Percentiles rank a stretch among this genome's conserved stretches.
These are phyloP conservation scores for Calocera viscosa DNA, from an alignment of 768 basidiomycete species.

Conservation along the genomic window DNA sequence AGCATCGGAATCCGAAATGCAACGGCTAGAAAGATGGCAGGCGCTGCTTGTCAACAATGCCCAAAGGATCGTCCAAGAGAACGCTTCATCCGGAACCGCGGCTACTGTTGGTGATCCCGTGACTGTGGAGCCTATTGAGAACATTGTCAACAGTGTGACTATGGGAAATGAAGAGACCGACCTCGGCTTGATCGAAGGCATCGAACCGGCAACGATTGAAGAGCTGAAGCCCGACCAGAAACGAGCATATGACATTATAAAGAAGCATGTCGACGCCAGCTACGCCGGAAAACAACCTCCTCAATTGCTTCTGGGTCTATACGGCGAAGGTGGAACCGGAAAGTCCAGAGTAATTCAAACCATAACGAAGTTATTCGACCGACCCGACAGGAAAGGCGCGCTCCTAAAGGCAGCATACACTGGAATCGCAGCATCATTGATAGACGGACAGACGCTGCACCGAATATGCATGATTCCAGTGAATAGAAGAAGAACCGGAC, in stretches of 20 bases:
- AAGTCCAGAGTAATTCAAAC: conserved; percentile 34
- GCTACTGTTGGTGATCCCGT: no score
- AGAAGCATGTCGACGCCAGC: conserved; percentile 21
- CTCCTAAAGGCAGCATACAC: conserved; percentile 31
- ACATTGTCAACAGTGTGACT: no score
- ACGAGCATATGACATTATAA: conserved; percentile 30
- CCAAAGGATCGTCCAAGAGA: no score
- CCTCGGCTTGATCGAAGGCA: no score
- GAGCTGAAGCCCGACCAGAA: conserved; percentile 22
- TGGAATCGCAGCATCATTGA: conserved; percentile 33
- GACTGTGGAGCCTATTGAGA: no score
- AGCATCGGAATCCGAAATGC: no score
- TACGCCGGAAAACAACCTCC: conserved; percentile 16
- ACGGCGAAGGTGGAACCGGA: conserved; percentile 35
- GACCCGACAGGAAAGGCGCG: background rate
- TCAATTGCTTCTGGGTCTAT: conserved; percentile 31
- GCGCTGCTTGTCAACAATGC: no score
- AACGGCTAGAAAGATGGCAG: no score
- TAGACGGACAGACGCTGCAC: conserved; percentile 31
- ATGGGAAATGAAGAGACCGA: no score
- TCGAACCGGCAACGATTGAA: no score
- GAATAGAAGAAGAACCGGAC: background rate
- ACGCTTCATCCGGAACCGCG: no score
- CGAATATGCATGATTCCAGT: conserved; percentile 23
- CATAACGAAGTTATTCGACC: conserved; percentile 28